Evolutionary conservation across 2,329 filamentous ascomycete genomes (phyloP).

Genomic region (Ophiostoma ips): DNA sequence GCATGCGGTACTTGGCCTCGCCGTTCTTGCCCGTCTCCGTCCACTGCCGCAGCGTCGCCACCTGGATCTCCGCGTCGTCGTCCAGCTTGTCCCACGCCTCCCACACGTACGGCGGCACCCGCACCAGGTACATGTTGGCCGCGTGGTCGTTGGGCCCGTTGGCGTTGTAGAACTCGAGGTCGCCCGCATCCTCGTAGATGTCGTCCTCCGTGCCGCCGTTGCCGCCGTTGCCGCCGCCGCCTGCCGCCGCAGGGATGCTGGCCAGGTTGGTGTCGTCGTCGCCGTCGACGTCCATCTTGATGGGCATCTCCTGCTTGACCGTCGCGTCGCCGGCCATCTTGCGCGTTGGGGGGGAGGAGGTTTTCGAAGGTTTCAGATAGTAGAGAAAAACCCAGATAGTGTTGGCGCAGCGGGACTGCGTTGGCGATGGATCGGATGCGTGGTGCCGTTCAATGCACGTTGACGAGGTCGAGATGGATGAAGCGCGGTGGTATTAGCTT

Average conservation of each 20-base stretch:
- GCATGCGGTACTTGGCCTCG: constrained; percentile 31
- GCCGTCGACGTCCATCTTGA: constrained; percentile 30
- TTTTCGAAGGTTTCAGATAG: not conserved
- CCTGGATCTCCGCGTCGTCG: constrained; percentile 67
- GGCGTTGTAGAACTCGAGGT: constrained; percentile 41
- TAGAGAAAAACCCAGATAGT: too few relatives aligned
- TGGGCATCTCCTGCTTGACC: constrained; percentile 14
- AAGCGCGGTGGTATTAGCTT: not conserved
- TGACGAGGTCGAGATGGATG: not conserved
- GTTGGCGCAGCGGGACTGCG: too few relatives aligned
- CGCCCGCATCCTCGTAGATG: constrained; percentile 51
- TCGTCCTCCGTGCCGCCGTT: constrained; percentile 36
- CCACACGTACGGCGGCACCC: constrained; percentile 69
- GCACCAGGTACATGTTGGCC: constrained; percentile 53
- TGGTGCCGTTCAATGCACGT: not conserved
- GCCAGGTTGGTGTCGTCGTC: constrained; percentile 11
- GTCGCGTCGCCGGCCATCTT: not conserved
- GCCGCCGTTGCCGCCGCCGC: not conserved
- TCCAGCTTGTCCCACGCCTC: constrained; percentile 63
- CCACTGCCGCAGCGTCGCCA: constrained; percentile 59
- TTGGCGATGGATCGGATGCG: not conserved
- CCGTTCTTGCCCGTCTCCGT: constrained; percentile 38
- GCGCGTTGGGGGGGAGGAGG: too few relatives aligned
- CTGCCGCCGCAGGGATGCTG: constrained; percentile 17
- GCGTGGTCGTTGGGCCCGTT: constrained; percentile 22